phyloP scores from a whole-genome alignment of 768 basidiomycete genomes.

The Serendipita sp. region DNA sequence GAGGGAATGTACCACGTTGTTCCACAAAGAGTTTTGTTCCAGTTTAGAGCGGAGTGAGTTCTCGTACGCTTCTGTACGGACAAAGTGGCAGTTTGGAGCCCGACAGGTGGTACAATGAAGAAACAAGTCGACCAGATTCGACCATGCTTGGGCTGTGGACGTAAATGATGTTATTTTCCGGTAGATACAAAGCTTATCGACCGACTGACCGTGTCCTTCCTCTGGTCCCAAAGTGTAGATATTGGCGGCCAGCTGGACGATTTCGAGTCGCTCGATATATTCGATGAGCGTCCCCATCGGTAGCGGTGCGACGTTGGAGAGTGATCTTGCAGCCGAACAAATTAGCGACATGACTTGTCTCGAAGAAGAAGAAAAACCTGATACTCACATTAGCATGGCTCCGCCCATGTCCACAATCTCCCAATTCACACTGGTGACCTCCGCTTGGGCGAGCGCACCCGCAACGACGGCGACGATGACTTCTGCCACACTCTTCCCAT shows the following conservation, averaged over 20 bases:
- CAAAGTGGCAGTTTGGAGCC: background rate
- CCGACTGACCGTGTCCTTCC: background rate
- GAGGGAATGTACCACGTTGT: background rate
- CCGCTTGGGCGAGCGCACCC: background rate
- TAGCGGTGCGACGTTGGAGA: background rate
- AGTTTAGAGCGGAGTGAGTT: background rate
- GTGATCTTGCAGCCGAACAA: background rate
- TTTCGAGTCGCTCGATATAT: background rate
- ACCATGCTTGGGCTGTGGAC: background rate
- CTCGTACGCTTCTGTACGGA: background rate
- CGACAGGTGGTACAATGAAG: background rate
- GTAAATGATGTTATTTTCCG: background rate
- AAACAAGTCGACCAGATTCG: background rate
- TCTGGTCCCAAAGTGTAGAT: background rate
- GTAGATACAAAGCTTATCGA: too few relatives aligned
- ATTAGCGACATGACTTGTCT: background rate
- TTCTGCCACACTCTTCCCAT: background rate
- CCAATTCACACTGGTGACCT: background rate
- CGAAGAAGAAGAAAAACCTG: too few relatives aligned
- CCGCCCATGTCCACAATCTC: background rate
- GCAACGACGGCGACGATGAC: background rate
- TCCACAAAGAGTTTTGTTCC: background rate
- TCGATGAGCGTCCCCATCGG: constrained; percentile 2
- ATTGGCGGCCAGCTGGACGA: background rate
- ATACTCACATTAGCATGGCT: background rate